Evolutionary conservation across 23 red algal species (phyloP), one percentile per base, ranked within the genome.

Genomic region (Gracilaria gracilis): DNA sequence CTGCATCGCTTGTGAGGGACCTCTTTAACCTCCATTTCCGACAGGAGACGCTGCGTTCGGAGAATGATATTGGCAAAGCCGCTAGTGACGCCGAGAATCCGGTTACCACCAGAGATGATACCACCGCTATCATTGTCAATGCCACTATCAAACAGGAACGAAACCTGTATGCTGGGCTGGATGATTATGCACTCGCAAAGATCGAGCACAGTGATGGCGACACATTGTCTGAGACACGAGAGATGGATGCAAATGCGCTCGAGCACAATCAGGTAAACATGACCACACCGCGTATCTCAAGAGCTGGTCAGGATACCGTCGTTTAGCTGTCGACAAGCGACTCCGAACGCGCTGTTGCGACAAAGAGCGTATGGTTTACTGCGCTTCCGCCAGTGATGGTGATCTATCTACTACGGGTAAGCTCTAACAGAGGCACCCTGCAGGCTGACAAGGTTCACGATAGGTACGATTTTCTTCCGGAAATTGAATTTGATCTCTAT

Each of bases 401-500:
- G 19, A 94, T 98, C 21, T 98, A 98, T 82, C 66, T 96, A 9
- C 90, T 91, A 39, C 88, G 97, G 21, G 89, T 98, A 37, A 72
- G 67, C 23, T 98, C 92, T 72, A 98, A 95, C 58, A 71, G 85
- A 92, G 62, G 93, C 61, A 91, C 80, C 15, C 35, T 66, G 40
- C 79, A 83, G 29, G 88, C 97, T 4, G 97, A 98, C 33, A 98
- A 98, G 48, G 91, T 98, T 50, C 77, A 98, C 80, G 78, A 93
- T 67, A n/a, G 66, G 23, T 98, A 95, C 50, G 79, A 95, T 35
- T 98, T 98, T 77, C 55, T 65, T 19, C 37, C 47, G 1, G 57
- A 65, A n/a, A 91, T 95, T 17, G 76, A 61, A 31, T 50, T 98
- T 23, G 93, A 95, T 71, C 96, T 89, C 24, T 98, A 95, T 70